Evolutionary conservation across 129 eudicot species (phyloP).

Genomic region (Tagetes patula): DNA sequence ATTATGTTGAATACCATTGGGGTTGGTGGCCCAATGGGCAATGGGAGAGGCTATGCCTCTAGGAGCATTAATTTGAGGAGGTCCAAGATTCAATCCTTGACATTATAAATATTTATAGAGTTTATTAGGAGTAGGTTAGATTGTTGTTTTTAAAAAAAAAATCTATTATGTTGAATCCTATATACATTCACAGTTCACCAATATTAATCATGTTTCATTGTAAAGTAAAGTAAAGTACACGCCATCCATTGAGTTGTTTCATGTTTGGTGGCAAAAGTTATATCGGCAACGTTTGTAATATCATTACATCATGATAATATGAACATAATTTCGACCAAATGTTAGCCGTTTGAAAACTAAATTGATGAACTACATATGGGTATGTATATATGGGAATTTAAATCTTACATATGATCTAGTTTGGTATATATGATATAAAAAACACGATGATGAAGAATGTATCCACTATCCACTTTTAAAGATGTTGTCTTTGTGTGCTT

Average conservation of each 20-base stretch:
- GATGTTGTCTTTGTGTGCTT: too few species aligned
- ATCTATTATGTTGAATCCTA: too few species aligned
- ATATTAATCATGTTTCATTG: slow-evolving; percentile 13
- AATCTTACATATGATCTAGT: not conserved
- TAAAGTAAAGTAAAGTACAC: slow-evolving; percentile 17
- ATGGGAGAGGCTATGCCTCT: too few species aligned
- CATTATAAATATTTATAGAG: too few species aligned
- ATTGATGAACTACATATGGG: not conserved
- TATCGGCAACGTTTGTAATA: slow-evolving; percentile 25
- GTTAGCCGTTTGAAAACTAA: not conserved
- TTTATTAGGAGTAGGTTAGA: too few species aligned
- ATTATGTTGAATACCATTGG: too few species aligned
- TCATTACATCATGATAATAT: slow-evolving; percentile 18
- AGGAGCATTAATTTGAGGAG: too few species aligned
- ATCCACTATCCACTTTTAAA: too few species aligned
- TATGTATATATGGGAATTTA: not conserved
- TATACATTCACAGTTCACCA: too few species aligned
- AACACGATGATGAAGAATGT: not conserved
- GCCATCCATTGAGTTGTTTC: slow-evolving; percentile 28
- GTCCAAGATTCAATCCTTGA: too few species aligned
- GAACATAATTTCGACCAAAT: not conserved
- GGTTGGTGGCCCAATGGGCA: too few species aligned
- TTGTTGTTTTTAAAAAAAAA: too few species aligned
- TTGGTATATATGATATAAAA: not conserved
- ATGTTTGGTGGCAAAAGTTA: slow-evolving; percentile 35